phyloP scores from a whole-genome alignment of 1,284 basidiomycete species.

The Baeospora myosura region DNA sequence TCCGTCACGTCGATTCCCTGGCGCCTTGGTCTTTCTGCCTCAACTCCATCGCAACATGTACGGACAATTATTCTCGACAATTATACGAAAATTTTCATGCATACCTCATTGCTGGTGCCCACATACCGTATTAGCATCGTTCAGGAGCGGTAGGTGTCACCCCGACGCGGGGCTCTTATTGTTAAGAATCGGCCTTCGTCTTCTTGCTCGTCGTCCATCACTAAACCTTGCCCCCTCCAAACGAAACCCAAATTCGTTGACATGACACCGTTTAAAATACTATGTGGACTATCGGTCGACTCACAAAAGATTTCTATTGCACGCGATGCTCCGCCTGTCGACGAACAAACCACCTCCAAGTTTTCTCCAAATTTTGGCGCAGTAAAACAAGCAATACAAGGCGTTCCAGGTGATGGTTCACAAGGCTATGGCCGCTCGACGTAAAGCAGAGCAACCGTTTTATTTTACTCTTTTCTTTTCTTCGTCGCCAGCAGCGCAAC shows the following conservation, averaged over 20 bases:
- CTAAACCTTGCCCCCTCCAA: slow-evolving; percentile 27
- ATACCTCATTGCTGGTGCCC: slow-evolving; percentile 24
- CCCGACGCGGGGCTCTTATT: slow-evolving; percentile 40
- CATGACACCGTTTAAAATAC: slow-evolving; percentile 46
- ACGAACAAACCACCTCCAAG: slow-evolving; percentile 26
- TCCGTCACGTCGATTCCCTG: neutral
- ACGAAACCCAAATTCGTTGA: slow-evolving; percentile 43
- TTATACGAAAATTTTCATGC: slow-evolving; percentile 7
- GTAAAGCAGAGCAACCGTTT: slow-evolving; percentile 33
- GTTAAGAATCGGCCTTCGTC: slow-evolving; percentile 23
- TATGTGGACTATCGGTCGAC: slow-evolving; percentile 29
- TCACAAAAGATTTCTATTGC: slow-evolving; percentile 43
- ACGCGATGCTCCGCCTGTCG: slow-evolving; percentile 39
- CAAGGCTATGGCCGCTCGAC: slow-evolving; percentile 30
- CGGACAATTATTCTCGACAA: neutral
- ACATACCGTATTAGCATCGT: slow-evolving; percentile 25
- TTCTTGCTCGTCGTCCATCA: slow-evolving; percentile 21
- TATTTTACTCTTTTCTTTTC: slow-evolving; percentile 33
- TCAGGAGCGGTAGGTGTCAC: slow-evolving; percentile 27
- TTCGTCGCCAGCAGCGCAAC: slow-evolving; percentile 16
- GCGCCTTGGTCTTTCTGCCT: neutral
- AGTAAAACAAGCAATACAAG: slow-evolving; percentile 26
- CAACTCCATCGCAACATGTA: slow-evolving; percentile 4
- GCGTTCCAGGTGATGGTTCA: slow-evolving; percentile 26
- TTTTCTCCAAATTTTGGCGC: slow-evolving; percentile 14